Base-by-base conservation (phyloP, 148 eudicot genomes). In the Euryodendron excelsum region DNA sequence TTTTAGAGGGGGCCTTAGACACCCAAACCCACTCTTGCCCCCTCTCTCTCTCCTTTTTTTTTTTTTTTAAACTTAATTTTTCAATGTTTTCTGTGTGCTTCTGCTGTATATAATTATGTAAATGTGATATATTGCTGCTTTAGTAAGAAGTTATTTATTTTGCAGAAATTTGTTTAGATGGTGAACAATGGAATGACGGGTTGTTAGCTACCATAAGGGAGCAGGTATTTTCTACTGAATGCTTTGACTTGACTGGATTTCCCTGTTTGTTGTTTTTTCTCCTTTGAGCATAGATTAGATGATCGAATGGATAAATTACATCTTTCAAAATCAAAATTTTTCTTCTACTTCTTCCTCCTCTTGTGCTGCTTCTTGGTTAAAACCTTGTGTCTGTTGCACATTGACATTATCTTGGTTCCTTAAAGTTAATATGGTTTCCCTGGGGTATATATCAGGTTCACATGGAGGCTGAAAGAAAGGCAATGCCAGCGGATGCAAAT, bases 151-250 rank as follows among this genome's bases (percentile, higher is more conserved):
- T 33, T 23, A 20, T 21, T 69, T 45, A 37, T 70, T 39, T 76
- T 85, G 80, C 88, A 95, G 99, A 96, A 82, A 84, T 93, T 76
- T 81, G 68, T 83, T 79, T 96, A 80, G 97, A 93, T 78, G 97
- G 93, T 78, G 99, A 92, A 75, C 89, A 93, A 52, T 96, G 99
- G 99, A 93, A 93, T 84, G 99, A 96, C 80, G 99, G 99, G n/a
- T 78, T 96, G 25, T 79, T 96, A 63, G 99, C 99, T 56, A 93
- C 99, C 13, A 89, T 96, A 78, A 92, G 99, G 71, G 99, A 96
- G 81, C 89, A 92, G 92, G 99, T 93, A 90, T 75, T 79, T 60
- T 82, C 80, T 69, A 25, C 17, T 33, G n/a, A 20, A 69, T 12
- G 25, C 48, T 56, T 73, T 23, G 59, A 60, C 31, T 21, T 37